Evolutionary conservation across 2,329 filamentous ascomycete genomes (phyloP), one percentile per base, ranked within the genome.

Genomic region (Talaromyces sp.): DNA sequence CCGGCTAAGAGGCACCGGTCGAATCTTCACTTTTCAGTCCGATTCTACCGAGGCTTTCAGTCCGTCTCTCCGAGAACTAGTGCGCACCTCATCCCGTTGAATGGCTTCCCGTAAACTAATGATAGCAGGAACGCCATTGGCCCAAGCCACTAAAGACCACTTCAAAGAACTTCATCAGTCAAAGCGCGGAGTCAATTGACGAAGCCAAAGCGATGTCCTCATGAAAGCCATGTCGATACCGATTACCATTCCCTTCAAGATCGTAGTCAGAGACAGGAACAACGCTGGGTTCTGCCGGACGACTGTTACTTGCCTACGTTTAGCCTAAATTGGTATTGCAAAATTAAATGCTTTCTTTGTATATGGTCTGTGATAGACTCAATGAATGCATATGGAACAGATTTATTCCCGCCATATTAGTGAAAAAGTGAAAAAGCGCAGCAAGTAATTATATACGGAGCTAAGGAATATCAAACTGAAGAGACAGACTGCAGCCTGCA

Each of bases 11-110:
- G 54, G 54, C 19, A 39, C 54, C 5, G 54, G 54, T 24, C n/a
- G 19, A 27, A 58, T 58, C 35, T 58, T 58, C 33, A 58, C 54
- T 41, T 58, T 58, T 58, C 35, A 58, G 54, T 58, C 54, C 24
- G 35, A 58, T 27, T 41, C 35, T 41, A 58, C 54, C 24, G 35
- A 41, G 8, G 54, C 35, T 24, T 58, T 58, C 54, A 41, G 54
- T 27, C 54, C 35, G 35, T 58, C 54, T 58, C 54, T 58, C 35
- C 35, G 19, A 58, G 54, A 58, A 16, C 54, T 58, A 16, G 54
- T 58, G 39, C 54, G 54, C 35, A 27, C 11, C 35, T 41, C 33
- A 14, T 11, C n/a, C 2, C 10, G 9, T 27, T 27, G 39, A 27
- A 58, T 24, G 7, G 11, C 4, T 41, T 41, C 11, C 54, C 13